Conservation (phyloP, 1,139 yeast genomes). For the Taphrina communis region DNA sequence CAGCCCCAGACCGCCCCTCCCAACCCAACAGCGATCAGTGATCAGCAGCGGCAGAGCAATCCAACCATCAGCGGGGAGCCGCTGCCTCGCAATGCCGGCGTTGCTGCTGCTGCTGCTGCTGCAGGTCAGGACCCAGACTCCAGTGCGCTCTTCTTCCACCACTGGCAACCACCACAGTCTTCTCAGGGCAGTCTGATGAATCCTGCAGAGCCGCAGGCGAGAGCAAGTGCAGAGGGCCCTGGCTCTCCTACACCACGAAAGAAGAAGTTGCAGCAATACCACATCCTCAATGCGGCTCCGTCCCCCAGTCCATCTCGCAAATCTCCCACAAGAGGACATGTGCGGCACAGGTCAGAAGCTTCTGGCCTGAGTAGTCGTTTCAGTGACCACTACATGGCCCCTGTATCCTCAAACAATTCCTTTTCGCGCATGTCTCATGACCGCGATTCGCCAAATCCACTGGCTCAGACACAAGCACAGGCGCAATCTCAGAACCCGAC, state of each 20-base stretch:
- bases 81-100: conserved; percentile 11
- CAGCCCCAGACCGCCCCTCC: conserved; percentile 14
- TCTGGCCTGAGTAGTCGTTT: conserved; percentile 25
- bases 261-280: conserved; percentile 20
- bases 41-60: conserved; percentile 12
- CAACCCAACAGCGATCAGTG: background rate
- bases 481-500: conserved; percentile 12
- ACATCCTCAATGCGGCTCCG: conserved; percentile 11
- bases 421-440: conserved; percentile 41
- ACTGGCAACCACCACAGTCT: conserved; percentile 39
- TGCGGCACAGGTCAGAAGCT: conserved; percentile 39
- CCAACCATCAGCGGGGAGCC: conserved; percentile 1
- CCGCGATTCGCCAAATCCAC: conserved; percentile 9
- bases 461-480: background rate
- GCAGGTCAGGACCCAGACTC: conserved; percentile 6
- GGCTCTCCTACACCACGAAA: conserved; percentile 37
- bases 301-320: conserved; percentile 20
- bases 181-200: conserved; percentile 1
- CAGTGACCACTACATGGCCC: conserved; percentile 18
- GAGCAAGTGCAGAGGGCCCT: conserved; percentile 6
- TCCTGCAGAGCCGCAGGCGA: background rate
- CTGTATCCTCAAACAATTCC: conserved; percentile 9
- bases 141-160: conserved; percentile 30
- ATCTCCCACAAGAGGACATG: conserved; percentile 30
- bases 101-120: background rate